Percentiles rank a stretch among this genome's conserved stretches.
Evolutionary conservation across 129 eudicot genomes (phyloP).

Genomic region (Helianthus tuberosus): DNA sequence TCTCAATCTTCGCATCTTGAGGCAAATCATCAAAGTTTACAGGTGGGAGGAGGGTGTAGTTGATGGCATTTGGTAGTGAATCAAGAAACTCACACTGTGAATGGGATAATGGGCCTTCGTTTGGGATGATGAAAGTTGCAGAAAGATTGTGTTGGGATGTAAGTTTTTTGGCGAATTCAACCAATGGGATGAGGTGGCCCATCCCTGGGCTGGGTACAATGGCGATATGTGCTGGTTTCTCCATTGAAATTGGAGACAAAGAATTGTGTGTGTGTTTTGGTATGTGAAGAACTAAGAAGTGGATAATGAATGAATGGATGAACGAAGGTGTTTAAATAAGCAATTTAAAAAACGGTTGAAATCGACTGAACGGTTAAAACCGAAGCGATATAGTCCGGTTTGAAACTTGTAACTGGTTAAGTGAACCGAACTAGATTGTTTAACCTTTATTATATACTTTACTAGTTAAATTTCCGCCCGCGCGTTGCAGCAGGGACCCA

Average conservation of each 20-base stretch:
- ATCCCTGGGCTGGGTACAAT: constrained; percentile 61
- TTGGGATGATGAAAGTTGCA: constrained; percentile 56
- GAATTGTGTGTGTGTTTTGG: neutral
- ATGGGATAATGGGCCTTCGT: constrained; percentile 38
- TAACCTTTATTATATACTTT: too few species aligned
- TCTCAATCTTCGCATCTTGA: constrained; percentile 34
- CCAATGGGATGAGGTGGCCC: constrained; percentile 70
- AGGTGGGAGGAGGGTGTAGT: constrained; percentile 47
- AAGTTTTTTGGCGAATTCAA: constrained; percentile 54
- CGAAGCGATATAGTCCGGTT: too few species aligned
- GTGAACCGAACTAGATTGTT: too few species aligned
- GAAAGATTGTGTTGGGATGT: constrained; percentile 21
- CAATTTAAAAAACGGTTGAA: neutral
- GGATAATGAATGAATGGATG: constrained; percentile 8
- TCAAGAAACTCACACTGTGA: constrained; percentile 46
- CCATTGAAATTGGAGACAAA: constrained; percentile 15
- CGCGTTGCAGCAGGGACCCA: too few species aligned
- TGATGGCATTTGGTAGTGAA: constrained; percentile 42
- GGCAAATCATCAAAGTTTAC: constrained; percentile 48
- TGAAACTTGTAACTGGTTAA: too few species aligned
- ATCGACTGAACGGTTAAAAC: too few species aligned
- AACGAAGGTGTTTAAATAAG: neutral
- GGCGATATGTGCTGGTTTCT: constrained; percentile 40
- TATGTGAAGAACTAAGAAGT: neutral
- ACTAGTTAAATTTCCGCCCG: too few species aligned